phyloP scores from a whole-genome alignment of 345 rosid genomes.

The Arabis hirsuta region DNA sequence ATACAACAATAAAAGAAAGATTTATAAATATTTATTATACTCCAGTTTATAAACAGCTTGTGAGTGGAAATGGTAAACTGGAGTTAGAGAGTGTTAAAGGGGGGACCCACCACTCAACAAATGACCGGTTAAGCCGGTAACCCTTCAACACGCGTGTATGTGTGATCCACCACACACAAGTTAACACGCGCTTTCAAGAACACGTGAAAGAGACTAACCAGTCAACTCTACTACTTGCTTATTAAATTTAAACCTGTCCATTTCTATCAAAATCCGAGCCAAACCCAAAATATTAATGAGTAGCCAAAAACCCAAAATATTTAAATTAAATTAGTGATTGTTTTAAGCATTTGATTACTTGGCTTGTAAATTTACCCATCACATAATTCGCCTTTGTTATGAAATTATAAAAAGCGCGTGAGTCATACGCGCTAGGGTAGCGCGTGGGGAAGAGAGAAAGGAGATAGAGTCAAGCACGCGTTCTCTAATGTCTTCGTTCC shows the following conservation, averaged over 20 bases:
- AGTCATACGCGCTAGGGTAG: neutral
- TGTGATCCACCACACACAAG: slow-evolving; percentile 18
- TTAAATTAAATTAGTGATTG: too few species aligned
- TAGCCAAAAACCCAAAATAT: too few species aligned
- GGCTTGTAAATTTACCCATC: neutral
- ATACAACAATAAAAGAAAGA: too few species aligned
- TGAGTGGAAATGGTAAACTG: slow-evolving; percentile 16
- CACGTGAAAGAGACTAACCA: slow-evolving; percentile 39
- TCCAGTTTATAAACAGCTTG: neutral
- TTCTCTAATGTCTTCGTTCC: slow-evolving; percentile 22
- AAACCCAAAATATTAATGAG: neutral
- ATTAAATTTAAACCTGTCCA: neutral
- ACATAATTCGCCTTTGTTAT: neutral
- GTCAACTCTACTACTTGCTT: slow-evolving; percentile 30
- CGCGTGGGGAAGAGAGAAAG: neutral
- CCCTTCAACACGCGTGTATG: slow-evolving; percentile 35
- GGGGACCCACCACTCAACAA: neutral
- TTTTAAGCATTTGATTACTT: neutral
- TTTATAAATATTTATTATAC: too few species aligned
- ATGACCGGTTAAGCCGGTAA: slow-evolving; percentile 37
- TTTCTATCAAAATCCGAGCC: slow-evolving; percentile 6
- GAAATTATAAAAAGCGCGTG: neutral
- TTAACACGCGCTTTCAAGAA: slow-evolving; percentile 38
- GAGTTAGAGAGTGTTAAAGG: slow-evolving; percentile 22
- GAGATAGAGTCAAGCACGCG: slow-evolving; percentile 39